Base-by-base conservation (phyloP, 2,329 filamentous ascomycete genomes). In the Alternaria sp. region DNA sequence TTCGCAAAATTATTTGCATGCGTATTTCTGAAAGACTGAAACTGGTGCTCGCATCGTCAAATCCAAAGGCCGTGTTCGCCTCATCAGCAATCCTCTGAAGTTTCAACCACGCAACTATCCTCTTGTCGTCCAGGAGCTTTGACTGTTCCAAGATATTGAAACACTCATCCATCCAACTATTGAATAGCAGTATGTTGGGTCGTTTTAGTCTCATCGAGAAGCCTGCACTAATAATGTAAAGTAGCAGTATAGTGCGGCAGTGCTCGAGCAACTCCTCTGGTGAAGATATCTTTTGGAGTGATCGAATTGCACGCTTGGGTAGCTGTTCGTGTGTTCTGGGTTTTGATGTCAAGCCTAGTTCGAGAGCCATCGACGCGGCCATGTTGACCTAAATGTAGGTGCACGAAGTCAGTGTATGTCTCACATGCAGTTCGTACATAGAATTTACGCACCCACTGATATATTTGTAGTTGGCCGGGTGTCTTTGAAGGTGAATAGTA, bases 121-220 rank as follows among this genome's bases (percentile, higher is more conserved):
- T 62, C 31, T 68, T 68, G 29, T 77, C 75, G 5, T 72, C 66
- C n/a, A 72, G 57, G 0, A 68, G 42, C 3, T 71, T 70, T 2
- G 74, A 77, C 45, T 74, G 75, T 24, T 72, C 64, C 2, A 77
- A 66, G 36, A 77, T 62, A 2, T 56, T 58, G 37, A 70, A 46
- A 39, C 72, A 75, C 46, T 77, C 75, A 44, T 71, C 71, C 74
- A 77, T 75, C 75, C 75, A 77, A 36, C 72, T 73, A 50, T 77
- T 77, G 58, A 69, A 76, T 0, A 70, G 46, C 13, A 77, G 51
- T 8, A 76, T 76, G 21, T 73, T 75, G 9, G 74, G 74, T 10
- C 73, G 63, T 56, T 74, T 70, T 21, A 77, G 33, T 21, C 74
- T 57, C 70, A 76, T 74, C 0, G 74, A 68, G 14, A 75, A 71